These are phyloP conservation scores for Onygena corvina DNA, from an alignment of 2,329 filamentous ascomycete genomes.

Conservation along the genomic window DNA sequence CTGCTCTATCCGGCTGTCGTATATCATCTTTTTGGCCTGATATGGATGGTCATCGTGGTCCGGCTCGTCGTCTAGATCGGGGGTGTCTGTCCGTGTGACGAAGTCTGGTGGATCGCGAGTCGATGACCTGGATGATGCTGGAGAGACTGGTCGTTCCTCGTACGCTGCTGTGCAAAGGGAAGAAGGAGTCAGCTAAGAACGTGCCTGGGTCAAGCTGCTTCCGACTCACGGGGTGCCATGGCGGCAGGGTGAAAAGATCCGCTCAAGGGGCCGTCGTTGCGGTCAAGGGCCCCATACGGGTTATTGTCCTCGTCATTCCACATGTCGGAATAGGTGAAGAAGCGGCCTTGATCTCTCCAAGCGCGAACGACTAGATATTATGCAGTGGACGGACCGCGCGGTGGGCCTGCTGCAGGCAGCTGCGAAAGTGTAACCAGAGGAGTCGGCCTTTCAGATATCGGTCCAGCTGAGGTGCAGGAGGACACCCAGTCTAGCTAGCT, in stretches of 20 bases:
- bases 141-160: slow-evolving; percentile 50
- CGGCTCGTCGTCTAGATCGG: slow-evolving; percentile 32
- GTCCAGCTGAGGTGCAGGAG: not conserved
- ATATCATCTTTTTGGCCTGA: slow-evolving; percentile 64
- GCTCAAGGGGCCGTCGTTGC: slow-evolving; percentile 60
- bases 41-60: slow-evolving; percentile 23
- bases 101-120: slow-evolving; percentile 54
- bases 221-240: slow-evolving; percentile 36
- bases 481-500: not conserved
- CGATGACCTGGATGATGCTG: slow-evolving; percentile 59
- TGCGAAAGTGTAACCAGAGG: not conserved
- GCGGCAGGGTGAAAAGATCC: slow-evolving; percentile 51
- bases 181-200: slow-evolving; percentile 1
- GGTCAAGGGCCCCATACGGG: slow-evolving; percentile 88
- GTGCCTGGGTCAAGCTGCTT: not conserved
- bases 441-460: not conserved
- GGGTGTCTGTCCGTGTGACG: slow-evolving; percentile 40
- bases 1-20: slow-evolving; percentile 92
- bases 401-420: not conserved
- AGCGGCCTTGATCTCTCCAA: too few species aligned
- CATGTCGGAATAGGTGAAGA: slow-evolving; percentile 54
- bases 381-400: too few species aligned
- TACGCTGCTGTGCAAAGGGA: slow-evolving; percentile 26
- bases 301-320: slow-evolving; percentile 99
- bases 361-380: too few species aligned